Percentiles rank a stretch among this genome's conserved stretches.
Conservation (phyloP, 495 filamentous ascomycete genomes). For the Aspergillus funiculosus region DNA sequence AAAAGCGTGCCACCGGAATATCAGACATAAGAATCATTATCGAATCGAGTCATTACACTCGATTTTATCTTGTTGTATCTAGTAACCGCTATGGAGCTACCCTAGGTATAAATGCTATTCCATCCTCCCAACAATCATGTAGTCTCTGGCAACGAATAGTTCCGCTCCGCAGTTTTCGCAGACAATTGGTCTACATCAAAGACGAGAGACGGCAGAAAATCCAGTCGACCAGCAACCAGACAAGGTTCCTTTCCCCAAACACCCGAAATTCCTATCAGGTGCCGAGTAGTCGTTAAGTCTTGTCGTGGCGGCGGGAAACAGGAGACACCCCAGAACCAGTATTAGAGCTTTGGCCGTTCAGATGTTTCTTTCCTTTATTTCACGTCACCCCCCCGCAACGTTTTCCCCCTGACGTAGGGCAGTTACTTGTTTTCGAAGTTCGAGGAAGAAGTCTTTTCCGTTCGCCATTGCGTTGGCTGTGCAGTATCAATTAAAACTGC, state of each 20-base stretch:
- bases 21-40: too few relatives aligned
- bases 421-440: conserved; percentile 48
- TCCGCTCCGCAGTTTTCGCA: neutral
- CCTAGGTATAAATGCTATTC: too few relatives aligned
- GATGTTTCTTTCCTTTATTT: neutral
- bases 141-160: too few relatives aligned
- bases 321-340: neutral
- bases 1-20: too few relatives aligned
- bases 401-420: conserved; percentile 36
- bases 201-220: neutral
- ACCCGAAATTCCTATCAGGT: neutral
- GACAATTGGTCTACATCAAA: neutral
- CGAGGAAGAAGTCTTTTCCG: conserved; percentile 51
- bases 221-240: conserved; percentile 16
- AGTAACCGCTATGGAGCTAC: too few relatives aligned
- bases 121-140: too few relatives aligned
- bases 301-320: neutral
- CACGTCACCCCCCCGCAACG: conserved; percentile 39
- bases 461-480: conserved; percentile 50
- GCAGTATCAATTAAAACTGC: conserved; percentile 14
- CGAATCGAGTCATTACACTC: too few relatives aligned
- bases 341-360: neutral
- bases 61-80: too few relatives aligned
- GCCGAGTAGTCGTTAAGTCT: neutral
- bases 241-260: neutral